Evolutionary conservation across 2,329 filamentous ascomycete species (phyloP), one percentile per base, ranked within the genome.

Genomic region (Venturiaceae sp.): DNA sequence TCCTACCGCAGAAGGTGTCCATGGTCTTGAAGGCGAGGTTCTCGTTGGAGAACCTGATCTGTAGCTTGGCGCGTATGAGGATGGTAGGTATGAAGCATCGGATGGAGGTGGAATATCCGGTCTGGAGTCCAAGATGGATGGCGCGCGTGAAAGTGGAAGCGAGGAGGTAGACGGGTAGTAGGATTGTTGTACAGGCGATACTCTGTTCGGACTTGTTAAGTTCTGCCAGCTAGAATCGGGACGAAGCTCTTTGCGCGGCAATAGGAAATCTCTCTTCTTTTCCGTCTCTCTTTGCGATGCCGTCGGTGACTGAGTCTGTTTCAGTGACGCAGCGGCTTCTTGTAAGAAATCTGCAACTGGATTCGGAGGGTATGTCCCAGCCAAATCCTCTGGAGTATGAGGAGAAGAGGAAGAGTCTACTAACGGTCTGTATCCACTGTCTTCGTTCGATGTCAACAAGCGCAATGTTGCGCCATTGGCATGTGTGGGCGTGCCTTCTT

Each of bases 61-160:
- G n/a, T 61, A 58, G 19, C 34, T 30, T 9, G 47, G 23, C 30
- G 44, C 44, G 63, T 88, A 86, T 36, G 83, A 80, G 3, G 84
- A n/a, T n/a, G n/a, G n/a, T n/a, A n/a, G n/a, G n/a, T n/a, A n/a
- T n/a, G n/a, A 82, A 5, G 79, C 79, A 68, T 87, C 84, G 61
- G 77, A 74, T 2, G 80, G 80, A 3, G 86, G 85, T 1, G 74
- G 75, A 58, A 80, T 76, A 47, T 72, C 72, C 4, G 77, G 77
- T 1, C 74, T 75, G 59, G 69, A 69, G 64, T 81, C 78, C 39
- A 82, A 67, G 32, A 82, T 72, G 1, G 79, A 81, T 5, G 76
- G 69, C 26, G 75, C 68, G 66, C 79, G 71, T 21, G 78, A 79
- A 28, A 26, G 63, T 9, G 77, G 73, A 54, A 73, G 66, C 19